Evolutionary conservation across 2,329 filamentous ascomycete genomes (phyloP).

Genomic region (Amesomyces nigricolor): DNA sequence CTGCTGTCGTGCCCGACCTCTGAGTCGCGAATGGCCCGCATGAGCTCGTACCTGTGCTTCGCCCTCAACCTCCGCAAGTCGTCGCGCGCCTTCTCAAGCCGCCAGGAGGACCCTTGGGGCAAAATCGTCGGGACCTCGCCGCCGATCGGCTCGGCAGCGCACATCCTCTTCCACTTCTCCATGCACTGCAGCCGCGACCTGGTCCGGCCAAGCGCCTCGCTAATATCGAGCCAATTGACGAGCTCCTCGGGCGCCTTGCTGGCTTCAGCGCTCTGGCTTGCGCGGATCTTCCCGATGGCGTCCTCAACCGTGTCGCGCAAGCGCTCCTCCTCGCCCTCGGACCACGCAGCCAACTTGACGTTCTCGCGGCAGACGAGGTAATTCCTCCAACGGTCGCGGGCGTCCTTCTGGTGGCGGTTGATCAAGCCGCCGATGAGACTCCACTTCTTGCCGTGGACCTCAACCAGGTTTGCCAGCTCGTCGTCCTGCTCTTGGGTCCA

Average conservation of each 20-base stretch:
- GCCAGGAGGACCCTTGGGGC: conserved; percentile 34
- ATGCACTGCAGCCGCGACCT: conserved; percentile 63
- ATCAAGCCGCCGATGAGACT: conserved; percentile 54
- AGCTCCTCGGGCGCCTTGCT: conserved; percentile 45
- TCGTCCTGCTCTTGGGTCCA: conserved; percentile 58
- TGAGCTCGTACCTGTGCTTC: conserved; percentile 41
- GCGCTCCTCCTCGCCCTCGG: conserved; percentile 50
- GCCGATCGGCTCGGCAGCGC: conserved; percentile 27
- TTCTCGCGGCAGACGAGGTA: conserved; percentile 55
- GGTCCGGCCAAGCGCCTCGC: conserved; percentile 53
- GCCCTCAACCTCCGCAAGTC: conserved; percentile 39
- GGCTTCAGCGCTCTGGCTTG: conserved; percentile 29
- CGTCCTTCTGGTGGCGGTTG: conserved; percentile 59
- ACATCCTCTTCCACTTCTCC: conserved; percentile 57
- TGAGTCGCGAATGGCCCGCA: conserved; percentile 39
- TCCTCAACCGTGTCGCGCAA: conserved; percentile 49
- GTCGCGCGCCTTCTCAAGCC: conserved; percentile 38
- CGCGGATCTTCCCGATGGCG: conserved; percentile 45
- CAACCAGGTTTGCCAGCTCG: conserved; percentile 43
- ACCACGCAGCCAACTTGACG: conserved; percentile 53
- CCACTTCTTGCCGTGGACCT: conserved; percentile 53
- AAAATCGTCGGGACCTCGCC: conserved; percentile 17
- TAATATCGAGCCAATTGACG: conserved; percentile 62
- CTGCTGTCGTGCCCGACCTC: conserved; percentile 38
- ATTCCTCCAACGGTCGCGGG: conserved; percentile 65